Evolutionary conservation across 352 stramenopile genomes (phyloP), one percentile per base, ranked within the genome.

Genomic region (Globisporangium canariense): DNA sequence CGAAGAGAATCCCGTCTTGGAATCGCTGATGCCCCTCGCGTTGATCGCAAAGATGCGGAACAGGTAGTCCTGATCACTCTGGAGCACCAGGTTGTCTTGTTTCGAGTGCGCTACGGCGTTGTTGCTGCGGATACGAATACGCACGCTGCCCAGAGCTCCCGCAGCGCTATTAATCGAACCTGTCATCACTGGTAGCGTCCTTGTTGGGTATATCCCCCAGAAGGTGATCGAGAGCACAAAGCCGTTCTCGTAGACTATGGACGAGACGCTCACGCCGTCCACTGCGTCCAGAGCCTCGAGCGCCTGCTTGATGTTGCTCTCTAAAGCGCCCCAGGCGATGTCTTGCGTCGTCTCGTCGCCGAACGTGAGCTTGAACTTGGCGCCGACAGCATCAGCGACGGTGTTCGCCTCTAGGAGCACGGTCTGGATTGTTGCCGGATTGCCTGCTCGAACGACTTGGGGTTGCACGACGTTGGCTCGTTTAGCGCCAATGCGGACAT

Each of bases 171-270:
- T 69, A 2, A 81, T 58, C 7, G 54, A 71, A 1, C 69, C 70
- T 0, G 67, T 58, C 8, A 91, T 68, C 4, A 85, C 66, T 8
- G 82, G 81, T 0, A 90, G 51, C 8, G 72, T 89, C 16, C 69
- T 70, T 50, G 76, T 79, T 10, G 82, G 73, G 50, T 92, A 92
- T 18, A 73, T 78, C 3, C 89, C 89, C 88, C 87, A 97, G 51
- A 97, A 96, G n/a, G 68, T 86, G 61, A 97, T 76, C 0, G 80
- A 90, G 66, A 96, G 91, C 6, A 96, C 68, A 43, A 86, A 90
- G 10, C 82, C 91, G 7, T 86, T 75, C 22, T 69, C 69, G 2
- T 72, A 66, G 2, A 69, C 51, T 9, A 74, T 45, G 0, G 85
- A 89, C 0, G 51, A 65, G 4, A 94, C 75, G 0, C 54, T 87